Percentiles rank a stretch among this genome's conserved stretches.
These are phyloP conservation scores for Boletellus ananiceps DNA, from an alignment of 768 basidiomycete species.

Conservation along the genomic window DNA sequence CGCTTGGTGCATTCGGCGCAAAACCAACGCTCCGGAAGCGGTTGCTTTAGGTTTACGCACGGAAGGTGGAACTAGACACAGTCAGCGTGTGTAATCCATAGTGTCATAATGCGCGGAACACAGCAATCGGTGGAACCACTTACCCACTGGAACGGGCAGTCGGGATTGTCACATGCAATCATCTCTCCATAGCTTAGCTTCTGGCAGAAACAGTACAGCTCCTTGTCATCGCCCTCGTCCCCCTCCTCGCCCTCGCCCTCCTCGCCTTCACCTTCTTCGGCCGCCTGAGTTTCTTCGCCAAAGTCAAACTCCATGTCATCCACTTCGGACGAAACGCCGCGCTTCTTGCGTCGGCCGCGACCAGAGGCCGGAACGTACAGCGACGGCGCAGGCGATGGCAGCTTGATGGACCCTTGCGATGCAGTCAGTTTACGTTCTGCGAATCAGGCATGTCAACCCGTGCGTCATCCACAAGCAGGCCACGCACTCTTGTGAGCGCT, in stretches of 20 bases:
- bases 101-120: neutral
- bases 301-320: slow-evolving; percentile 34
- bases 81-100: slow-evolving; percentile 8
- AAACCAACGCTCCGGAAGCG: slow-evolving; percentile 55
- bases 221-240: slow-evolving; percentile 54
- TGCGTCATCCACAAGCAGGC: neutral
- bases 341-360: slow-evolving; percentile 34
- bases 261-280: slow-evolving; percentile 31
- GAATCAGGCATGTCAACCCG: slow-evolving; percentile 2
- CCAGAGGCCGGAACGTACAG: slow-evolving; percentile 24
- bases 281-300: slow-evolving; percentile 27
- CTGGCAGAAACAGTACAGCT: slow-evolving; percentile 59
- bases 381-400: slow-evolving; percentile 34
- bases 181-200: slow-evolving; percentile 63
- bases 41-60: slow-evolving; percentile 54
- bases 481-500: slow-evolving; percentile 28
- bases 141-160: slow-evolving; percentile 60
- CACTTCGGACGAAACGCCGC: slow-evolving; percentile 32
- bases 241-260: slow-evolving; percentile 41
- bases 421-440: slow-evolving; percentile 29
- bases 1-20: slow-evolving; percentile 50
- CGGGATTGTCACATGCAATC: slow-evolving; percentile 59
- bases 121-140: slow-evolving; percentile 23
- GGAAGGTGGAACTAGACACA: slow-evolving; percentile 53
- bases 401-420: slow-evolving; percentile 30